phyloP scores from a whole-genome alignment of 2,329 filamentous ascomycete genomes.

The Ophiostoma australiae region DNA sequence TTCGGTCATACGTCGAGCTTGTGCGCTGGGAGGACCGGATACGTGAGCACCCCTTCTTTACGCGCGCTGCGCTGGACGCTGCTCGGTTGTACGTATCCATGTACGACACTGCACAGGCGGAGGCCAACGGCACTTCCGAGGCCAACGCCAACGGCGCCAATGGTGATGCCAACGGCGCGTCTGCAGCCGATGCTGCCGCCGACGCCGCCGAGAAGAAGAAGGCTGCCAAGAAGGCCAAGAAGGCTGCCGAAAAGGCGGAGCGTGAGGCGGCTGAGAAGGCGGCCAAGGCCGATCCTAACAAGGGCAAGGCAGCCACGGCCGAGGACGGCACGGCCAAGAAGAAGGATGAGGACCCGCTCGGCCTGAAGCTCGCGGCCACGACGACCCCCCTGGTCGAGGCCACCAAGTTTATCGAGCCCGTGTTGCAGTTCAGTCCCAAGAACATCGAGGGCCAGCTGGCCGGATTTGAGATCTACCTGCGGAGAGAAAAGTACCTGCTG shows the following conservation, averaged over 20 bases:
- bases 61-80: constrained; percentile 74
- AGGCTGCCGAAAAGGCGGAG: constrained; percentile 76
- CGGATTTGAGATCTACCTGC: constrained; percentile 85
- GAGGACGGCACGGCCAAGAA: constrained; percentile 66
- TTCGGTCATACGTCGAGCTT: constrained; percentile 93
- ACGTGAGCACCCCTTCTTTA: constrained; percentile 89
- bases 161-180: constrained; percentile 29
- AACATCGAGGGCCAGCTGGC: constrained; percentile 75
- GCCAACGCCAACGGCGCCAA: constrained; percentile 54
- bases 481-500: constrained; percentile 79
- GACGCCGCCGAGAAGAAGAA: constrained; percentile 37
- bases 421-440: constrained; percentile 77
- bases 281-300: constrained; percentile 79
- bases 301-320: constrained; percentile 56
- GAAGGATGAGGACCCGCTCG: constrained; percentile 83
- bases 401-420: constrained; percentile 75
- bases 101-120: constrained; percentile 50
- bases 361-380: constrained; percentile 73
- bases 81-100: constrained; percentile 75
- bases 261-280: constrained; percentile 85
- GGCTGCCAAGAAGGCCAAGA: constrained; percentile 58
- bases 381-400: constrained; percentile 78
- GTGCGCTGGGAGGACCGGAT: constrained; percentile 90
- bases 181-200: constrained; percentile 39
- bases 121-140: constrained; percentile 51